A percentile compares a stretch with the other conserved stretches of the same genome.
These are phyloP conservation scores for Brettanomyces custersianus DNA, from an alignment of 805 yeast genomes.

Conservation along the genomic window DNA sequence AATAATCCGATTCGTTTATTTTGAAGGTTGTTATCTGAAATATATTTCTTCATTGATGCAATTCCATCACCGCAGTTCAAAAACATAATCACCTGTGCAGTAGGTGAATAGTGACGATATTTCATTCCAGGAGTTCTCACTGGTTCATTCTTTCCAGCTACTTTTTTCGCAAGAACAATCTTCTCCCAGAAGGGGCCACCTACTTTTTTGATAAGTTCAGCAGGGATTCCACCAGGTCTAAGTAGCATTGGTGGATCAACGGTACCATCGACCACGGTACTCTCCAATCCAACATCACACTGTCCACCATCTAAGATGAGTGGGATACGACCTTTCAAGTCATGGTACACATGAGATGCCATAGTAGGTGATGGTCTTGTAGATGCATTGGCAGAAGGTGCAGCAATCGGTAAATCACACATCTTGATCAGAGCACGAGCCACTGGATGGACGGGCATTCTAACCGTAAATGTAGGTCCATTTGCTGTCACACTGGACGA, in stretches of 20 bases:
- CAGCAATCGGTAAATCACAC: conserved; percentile 87
- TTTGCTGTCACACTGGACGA: conserved; percentile 76
- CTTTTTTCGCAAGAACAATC: conserved; percentile 51
- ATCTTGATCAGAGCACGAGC: conserved; percentile 85
- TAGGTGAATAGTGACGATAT: conserved; percentile 90
- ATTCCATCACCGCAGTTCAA: conserved; percentile 38
- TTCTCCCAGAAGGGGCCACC: conserved; percentile 69
- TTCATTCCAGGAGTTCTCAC: conserved; percentile 98
- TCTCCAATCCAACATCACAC: conserved; percentile 83
- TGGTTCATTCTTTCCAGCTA: conserved; percentile 52
- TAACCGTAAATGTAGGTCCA: conserved; percentile 85
- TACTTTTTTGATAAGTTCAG: conserved; percentile 55
- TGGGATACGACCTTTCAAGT: conserved; percentile 73
- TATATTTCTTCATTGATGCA: conserved; percentile 22
- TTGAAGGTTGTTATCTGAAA: conserved; percentile 6
- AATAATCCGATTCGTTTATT: conserved; percentile 42
- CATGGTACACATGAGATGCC: conserved; percentile 80
- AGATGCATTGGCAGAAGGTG: conserved; percentile 96
- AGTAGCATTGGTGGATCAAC: conserved; percentile 76
- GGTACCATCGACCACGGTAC: conserved; percentile 90
- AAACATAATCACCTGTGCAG: conserved; percentile 69
- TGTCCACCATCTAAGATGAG: conserved; percentile 85
- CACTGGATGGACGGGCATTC: conserved; percentile 80
- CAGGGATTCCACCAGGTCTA: conserved; percentile 89
- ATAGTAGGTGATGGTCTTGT: conserved; percentile 90